A percentile compares a stretch with the other conserved stretches of the same genome.
Evolutionary conservation across 2,329 filamentous ascomycete genomes (phyloP).

Genomic region (Zymoseptoria passerinii): DNA sequence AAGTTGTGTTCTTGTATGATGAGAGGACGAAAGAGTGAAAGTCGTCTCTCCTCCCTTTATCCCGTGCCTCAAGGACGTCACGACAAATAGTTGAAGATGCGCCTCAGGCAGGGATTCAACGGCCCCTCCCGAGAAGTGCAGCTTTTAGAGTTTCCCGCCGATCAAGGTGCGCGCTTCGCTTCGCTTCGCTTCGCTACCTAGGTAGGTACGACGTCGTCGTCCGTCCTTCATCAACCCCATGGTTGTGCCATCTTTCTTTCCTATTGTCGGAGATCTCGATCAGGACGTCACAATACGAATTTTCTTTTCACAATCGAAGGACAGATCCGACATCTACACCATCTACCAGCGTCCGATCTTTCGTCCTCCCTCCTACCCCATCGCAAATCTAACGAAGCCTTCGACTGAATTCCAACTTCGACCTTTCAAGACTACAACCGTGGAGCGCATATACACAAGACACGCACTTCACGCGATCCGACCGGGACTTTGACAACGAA

Average conservation of each 20-base stretch:
- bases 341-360: conserved; percentile 1
- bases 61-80: background rate
- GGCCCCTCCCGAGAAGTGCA: background rate
- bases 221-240: background rate
- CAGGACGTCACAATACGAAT: background rate
- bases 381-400: background rate
- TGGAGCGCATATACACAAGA: background rate
- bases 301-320: background rate
- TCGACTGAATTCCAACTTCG: background rate
- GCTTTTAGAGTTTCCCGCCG: background rate
- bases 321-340: background rate
- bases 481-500: background rate
- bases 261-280: background rate
- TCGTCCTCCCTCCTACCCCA: background rate
- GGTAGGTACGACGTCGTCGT: background rate
- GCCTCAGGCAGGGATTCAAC: background rate
- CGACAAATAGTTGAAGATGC: background rate
- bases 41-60: background rate
- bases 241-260: background rate
- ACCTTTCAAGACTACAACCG: background rate
- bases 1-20: background rate
- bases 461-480: background rate
- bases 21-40: background rate
- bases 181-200: no score
- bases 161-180: no score